A percentile compares a stretch with the other conserved stretches of the same genome.
Evolutionary conservation across 2,329 filamentous ascomycete genomes (phyloP).

Genomic region (Hypomyces perniciosus): DNA sequence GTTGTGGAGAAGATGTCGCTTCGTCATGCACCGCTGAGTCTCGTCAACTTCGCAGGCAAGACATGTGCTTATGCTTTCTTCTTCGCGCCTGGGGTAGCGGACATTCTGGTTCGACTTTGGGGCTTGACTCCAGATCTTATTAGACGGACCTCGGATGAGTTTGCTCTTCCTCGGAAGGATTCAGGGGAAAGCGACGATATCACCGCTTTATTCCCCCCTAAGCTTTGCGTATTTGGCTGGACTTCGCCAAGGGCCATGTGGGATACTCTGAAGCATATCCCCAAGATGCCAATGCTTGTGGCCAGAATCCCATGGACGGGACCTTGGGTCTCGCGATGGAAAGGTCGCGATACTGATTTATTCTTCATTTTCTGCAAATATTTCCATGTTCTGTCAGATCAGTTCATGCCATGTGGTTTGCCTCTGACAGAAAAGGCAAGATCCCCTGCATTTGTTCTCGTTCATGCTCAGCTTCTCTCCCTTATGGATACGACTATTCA

Average conservation of each 20-base stretch:
- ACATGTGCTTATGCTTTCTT: conserved; percentile 90
- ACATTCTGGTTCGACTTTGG: conserved; percentile 79
- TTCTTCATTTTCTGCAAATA: conserved; percentile 91
- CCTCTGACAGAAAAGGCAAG: conserved; percentile 52
- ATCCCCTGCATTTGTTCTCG: conserved; percentile 70
- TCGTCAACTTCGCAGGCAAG: conserved; percentile 84
- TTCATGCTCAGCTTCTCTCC: conserved; percentile 75
- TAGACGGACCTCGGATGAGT: conserved; percentile 64
- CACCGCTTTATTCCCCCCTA: conserved; percentile 62
- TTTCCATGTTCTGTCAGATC: conserved; percentile 71
- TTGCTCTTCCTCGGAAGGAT: conserved; percentile 54
- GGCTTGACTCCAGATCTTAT: conserved; percentile 62
- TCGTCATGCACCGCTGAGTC: conserved; percentile 56
- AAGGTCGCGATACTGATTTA: conserved; percentile 78
- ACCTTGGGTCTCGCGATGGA: conserved; percentile 80
- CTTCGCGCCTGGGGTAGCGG: conserved; percentile 80
- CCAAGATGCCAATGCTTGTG: conserved; percentile 60
- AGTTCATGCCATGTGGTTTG: conserved; percentile 57
- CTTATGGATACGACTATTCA: conserved; percentile 80
- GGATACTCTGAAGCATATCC: conserved; percentile 57
- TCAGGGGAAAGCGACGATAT: conserved; percentile 58
- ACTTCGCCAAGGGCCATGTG: conserved; percentile 44
- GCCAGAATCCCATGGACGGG: conserved; percentile 77
- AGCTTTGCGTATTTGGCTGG: conserved; percentile 53
- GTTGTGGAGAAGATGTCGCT: conserved; percentile 86